Percentiles rank a stretch among this genome's conserved stretches.
These are phyloP conservation scores for Ustilago loliicola DNA, from an alignment of 1,284 basidiomycete genomes.

Conservation along the genomic window DNA sequence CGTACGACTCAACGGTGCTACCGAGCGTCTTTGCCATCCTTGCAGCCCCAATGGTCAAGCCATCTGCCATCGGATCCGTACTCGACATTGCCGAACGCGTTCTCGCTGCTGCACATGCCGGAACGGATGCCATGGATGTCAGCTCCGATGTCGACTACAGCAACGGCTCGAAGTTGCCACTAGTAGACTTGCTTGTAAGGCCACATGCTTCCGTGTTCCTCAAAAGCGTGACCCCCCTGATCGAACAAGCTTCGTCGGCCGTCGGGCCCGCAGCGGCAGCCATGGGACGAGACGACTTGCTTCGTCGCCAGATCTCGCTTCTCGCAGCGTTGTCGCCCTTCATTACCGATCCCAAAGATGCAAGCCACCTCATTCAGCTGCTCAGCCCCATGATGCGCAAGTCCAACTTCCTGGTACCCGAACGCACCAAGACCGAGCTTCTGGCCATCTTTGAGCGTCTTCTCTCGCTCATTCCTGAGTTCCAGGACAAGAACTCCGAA, in stretches of 20 bases:
- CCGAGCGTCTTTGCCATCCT: conserved; percentile 86
- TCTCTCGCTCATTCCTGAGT: conserved; percentile 80
- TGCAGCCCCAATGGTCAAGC: conserved; percentile 86
- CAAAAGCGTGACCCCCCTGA: conserved; percentile 76
- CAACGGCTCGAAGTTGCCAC: conserved; percentile 21
- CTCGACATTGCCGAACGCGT: conserved; percentile 89
- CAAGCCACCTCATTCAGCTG: conserved; percentile 80
- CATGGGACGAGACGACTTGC: conserved; percentile 77
- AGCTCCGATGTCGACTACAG: conserved; percentile 21
- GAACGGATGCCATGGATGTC: conserved; percentile 31
- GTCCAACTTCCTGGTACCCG: conserved; percentile 81
- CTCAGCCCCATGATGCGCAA: conserved; percentile 86
- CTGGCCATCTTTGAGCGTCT: conserved; percentile 82
- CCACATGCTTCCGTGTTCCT: conserved; percentile 85
- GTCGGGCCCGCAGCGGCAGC: conserved; percentile 75
- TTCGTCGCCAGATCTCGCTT: conserved; percentile 85
- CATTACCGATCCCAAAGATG: conserved; percentile 80
- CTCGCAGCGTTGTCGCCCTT: conserved; percentile 85
- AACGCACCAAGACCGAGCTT: conserved; percentile 88
- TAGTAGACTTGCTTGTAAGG: conserved; percentile 74
- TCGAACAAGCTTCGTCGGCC: conserved; percentile 73
- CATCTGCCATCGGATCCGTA: conserved; percentile 82
- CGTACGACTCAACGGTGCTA: conserved; percentile 79
- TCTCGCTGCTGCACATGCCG: conserved; percentile 71
- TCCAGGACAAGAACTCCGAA: conserved; percentile 69